Percentiles rank a stretch among this genome's conserved stretches.
Evolutionary conservation across 257 asterid species (phyloP).

Genomic region (Scutellaria baicalensis): DNA sequence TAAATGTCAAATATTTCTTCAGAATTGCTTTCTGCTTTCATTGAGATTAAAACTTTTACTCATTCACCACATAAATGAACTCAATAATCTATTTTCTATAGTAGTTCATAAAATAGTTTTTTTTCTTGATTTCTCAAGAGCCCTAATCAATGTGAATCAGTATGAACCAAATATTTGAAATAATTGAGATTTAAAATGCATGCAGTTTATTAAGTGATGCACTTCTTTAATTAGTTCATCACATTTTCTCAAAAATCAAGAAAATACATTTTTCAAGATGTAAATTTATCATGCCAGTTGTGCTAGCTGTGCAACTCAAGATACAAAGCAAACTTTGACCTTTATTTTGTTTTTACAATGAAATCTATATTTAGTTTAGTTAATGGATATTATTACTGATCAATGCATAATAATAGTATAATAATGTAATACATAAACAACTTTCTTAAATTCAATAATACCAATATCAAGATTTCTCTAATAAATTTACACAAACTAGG

Average conservation of each 20-base stretch:
- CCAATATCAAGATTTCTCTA: too few species aligned
- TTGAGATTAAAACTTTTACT: neutral
- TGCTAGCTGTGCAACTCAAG: slow-evolving; percentile 2
- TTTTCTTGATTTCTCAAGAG: neutral
- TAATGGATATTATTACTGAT: too few species aligned
- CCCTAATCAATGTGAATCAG: neutral
- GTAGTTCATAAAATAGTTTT: neutral
- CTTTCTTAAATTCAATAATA: too few species aligned
- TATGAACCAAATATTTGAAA: neutral
- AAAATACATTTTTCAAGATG: slow-evolving; percentile 1
- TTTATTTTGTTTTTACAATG: neutral
- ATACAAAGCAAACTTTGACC: neutral
- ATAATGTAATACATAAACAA: too few species aligned
- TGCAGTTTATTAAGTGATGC: neutral
- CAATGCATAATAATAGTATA: too few species aligned
- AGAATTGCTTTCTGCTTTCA: neutral
- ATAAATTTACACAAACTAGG: too few species aligned
- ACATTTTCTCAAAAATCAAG: neutral
- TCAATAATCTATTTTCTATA: too few species aligned
- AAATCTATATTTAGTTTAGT: too few species aligned
- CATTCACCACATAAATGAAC: neutral
- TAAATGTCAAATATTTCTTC: neutral
- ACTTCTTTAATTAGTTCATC: neutral
- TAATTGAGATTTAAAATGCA: too few species aligned
- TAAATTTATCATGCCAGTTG: neutral